A percentile compares a stretch with the other conserved stretches of the same genome.
These are phyloP conservation scores for Ustilago sp. DNA, from an alignment of 1,284 basidiomycete genomes.

Conservation along the genomic window DNA sequence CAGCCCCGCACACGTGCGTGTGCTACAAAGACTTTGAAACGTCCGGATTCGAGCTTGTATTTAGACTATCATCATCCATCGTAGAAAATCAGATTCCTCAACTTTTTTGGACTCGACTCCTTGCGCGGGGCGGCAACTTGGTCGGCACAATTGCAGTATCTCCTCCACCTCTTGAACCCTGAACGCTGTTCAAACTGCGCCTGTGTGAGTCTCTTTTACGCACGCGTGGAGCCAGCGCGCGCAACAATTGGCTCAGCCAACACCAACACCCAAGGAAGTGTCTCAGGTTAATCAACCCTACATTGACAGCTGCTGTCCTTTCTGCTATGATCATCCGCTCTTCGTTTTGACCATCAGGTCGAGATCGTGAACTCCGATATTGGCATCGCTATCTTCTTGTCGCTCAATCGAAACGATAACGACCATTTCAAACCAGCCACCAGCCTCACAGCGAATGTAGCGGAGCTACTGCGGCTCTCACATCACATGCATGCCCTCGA, in stretches of 20 bases:
- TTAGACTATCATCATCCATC: too few relatives aligned
- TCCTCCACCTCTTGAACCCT: conserved; percentile 7
- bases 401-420: background rate
- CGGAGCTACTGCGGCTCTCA: background rate
- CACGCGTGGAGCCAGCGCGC: conserved; percentile 1
- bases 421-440: background rate
- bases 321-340: background rate
- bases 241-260: conserved; percentile 5
- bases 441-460: background rate
- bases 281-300: background rate
- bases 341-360: background rate
- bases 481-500: background rate
- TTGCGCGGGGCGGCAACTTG: background rate
- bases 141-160: background rate
- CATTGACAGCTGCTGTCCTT: background rate
- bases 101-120: background rate
- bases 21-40: too few relatives aligned
- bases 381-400: background rate
- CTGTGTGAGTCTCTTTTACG: background rate
- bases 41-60: too few relatives aligned
- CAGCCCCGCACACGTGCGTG: too few relatives aligned
- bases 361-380: background rate
- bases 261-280: background rate
- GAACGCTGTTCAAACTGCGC: background rate
- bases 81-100: too few relatives aligned